Evolutionary conservation across 495 filamentous ascomycete species (phyloP).

Genomic region (Venustampulla echinocandica): DNA sequence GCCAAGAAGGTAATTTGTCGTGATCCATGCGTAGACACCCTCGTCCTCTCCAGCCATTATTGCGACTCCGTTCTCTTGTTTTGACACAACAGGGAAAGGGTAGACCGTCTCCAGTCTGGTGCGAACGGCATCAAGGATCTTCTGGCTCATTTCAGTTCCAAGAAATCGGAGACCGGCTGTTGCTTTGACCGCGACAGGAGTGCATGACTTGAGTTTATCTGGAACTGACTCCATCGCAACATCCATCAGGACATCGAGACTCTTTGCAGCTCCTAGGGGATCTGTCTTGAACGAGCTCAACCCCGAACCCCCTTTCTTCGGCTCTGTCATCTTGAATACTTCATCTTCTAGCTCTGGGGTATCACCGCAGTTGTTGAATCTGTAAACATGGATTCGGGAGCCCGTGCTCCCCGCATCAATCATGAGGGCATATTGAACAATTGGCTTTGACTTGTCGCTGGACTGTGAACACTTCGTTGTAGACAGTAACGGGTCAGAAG

Average conservation of each 20-base stretch:
- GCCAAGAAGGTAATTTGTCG: conserved; percentile 92
- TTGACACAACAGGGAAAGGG: conserved; percentile 86
- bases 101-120: conserved; percentile 76
- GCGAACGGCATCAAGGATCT: conserved; percentile 81
- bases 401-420: conserved; percentile 97
- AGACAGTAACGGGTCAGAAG: conserved; percentile 49
- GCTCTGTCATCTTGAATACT: conserved; percentile 80
- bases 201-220: conserved; percentile 76
- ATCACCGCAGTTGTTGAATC: conserved; percentile 95
- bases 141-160: conserved; percentile 69
- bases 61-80: conserved; percentile 74
- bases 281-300: conserved; percentile 79
- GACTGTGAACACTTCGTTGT: conserved; percentile 74
- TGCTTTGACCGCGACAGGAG: conserved; percentile 90
- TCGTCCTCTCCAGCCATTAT: conserved; percentile 97
- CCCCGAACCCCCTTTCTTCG: conserved; percentile 67
- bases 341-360: conserved; percentile 94
- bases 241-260: conserved; percentile 78
- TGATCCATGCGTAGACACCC: conserved; percentile 99
- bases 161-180: conserved; percentile 86
- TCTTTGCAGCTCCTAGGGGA: conserved; percentile 79
- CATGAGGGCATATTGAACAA: conserved; percentile 97
- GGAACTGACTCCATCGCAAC: conserved; percentile 77
- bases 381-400: conserved; percentile 95
- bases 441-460: conserved; percentile 72